Conservation (phyloP, 1,284 basidiomycete genomes). For the Heterobasidion irregulare region DNA sequence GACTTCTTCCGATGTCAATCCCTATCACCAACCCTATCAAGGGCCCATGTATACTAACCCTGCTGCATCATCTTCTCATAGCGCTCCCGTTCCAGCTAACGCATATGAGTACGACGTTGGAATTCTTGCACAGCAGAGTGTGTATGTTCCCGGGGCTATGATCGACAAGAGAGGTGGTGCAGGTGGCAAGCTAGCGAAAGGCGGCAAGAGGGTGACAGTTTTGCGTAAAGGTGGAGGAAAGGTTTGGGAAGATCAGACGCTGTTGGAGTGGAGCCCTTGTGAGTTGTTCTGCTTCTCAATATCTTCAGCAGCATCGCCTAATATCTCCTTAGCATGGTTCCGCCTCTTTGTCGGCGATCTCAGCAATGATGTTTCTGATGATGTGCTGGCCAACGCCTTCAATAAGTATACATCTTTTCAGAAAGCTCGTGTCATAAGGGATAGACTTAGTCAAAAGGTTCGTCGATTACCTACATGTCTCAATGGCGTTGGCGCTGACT, state of each 20-base stretch:
- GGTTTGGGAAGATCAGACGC: slow-evolving; percentile 96
- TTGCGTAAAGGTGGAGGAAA: slow-evolving; percentile 92
- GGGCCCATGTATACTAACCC: slow-evolving; percentile 65
- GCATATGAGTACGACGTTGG: slow-evolving; percentile 86
- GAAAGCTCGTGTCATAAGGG: slow-evolving; percentile 92
- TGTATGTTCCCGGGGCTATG: slow-evolving; percentile 82
- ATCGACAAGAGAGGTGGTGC: slow-evolving; percentile 79
- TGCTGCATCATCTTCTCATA: slow-evolving; percentile 53
- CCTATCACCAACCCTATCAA: slow-evolving; percentile 70
- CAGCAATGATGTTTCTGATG: slow-evolving; percentile 97
- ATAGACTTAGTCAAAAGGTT: slow-evolving; percentile 85
- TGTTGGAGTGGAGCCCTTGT: slow-evolving; percentile 98
- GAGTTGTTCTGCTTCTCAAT: slow-evolving; percentile 23
- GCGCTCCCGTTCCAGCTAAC: slow-evolving; percentile 78
- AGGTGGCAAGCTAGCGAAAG: slow-evolving; percentile 79
- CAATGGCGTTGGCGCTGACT: neutral
- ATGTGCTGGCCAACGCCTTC: slow-evolving; percentile 88
- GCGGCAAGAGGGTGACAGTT: slow-evolving; percentile 91
- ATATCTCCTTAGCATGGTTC: slow-evolving; percentile 74
- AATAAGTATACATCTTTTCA: slow-evolving; percentile 87
- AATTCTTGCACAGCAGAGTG: slow-evolving; percentile 79
- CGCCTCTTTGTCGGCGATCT: slow-evolving; percentile 96
- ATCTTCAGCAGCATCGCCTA: neutral
- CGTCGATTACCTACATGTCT: slow-evolving; percentile 6
- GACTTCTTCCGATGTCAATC: slow-evolving; percentile 54